phyloP scores from a whole-genome alignment of 148 eudicot species.

The Camellia sinensis region DNA sequence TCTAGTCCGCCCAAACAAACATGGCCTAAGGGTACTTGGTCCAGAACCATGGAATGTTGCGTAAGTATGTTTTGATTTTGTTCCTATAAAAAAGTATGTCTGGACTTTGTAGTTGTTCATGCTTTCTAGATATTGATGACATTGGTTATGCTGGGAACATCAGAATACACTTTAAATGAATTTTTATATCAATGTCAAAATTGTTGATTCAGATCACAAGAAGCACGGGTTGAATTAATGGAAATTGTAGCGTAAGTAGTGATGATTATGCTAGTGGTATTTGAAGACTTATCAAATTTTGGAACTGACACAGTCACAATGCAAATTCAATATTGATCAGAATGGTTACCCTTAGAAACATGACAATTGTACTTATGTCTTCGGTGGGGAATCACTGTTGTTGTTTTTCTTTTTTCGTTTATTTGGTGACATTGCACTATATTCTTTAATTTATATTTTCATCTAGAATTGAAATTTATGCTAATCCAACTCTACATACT shows the following conservation, averaged over 20 bases:
- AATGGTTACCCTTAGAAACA: neutral
- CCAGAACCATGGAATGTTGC: conserved; percentile 99
- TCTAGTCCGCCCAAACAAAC: too few species aligned
- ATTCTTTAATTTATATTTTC: neutral
- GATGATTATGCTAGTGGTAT: neutral
- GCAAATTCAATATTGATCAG: neutral
- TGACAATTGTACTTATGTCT: neutral
- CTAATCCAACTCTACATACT: too few species aligned
- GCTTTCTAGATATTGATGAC: conserved; percentile 8
- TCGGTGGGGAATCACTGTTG: neutral
- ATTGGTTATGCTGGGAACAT: conserved; percentile 3
- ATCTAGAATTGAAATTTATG: too few species aligned
- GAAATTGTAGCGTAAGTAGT: neutral
- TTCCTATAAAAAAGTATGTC: too few species aligned
- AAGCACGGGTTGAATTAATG: too few species aligned
- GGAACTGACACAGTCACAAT: neutral
- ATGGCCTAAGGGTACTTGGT: conserved; percentile 99
- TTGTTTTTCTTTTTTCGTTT: neutral
- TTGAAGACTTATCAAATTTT: neutral
- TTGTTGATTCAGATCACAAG: too few species aligned
- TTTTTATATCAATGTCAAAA: neutral
- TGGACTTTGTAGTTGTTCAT: neutral
- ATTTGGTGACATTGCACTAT: too few species aligned
- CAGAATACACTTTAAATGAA: neutral
- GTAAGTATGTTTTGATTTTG: conserved; percentile 50